Evolutionary conservation across 768 basidiomycete species (phyloP).

Genomic region (Boletus subparvulus): DNA sequence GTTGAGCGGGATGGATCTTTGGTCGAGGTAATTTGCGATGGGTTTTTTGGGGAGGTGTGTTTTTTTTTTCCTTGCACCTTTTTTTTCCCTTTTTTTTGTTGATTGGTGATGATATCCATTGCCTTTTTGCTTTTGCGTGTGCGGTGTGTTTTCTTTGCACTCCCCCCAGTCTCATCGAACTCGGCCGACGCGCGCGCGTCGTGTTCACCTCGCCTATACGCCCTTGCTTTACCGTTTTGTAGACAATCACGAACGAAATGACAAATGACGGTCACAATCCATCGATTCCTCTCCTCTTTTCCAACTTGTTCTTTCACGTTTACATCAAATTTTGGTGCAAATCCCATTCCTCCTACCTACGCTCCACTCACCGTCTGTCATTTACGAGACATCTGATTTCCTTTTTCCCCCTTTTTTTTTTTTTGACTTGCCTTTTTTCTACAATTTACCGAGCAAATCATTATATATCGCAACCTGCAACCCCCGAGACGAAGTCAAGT

Average conservation of each 20-base stretch:
- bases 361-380: constrained; percentile 5
- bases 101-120: constrained; percentile 15
- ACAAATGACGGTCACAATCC: constrained; percentile 2
- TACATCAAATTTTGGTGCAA: neutral
- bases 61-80: neutral
- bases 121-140: constrained; percentile 1
- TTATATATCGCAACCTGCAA: neutral
- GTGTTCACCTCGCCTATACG: neutral
- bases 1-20: constrained; percentile 67
- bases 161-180: neutral
- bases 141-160: neutral
- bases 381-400: constrained; percentile 23
- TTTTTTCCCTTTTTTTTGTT: neutral
- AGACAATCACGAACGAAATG: constrained; percentile 6
- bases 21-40: constrained; percentile 58
- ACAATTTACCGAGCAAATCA: constrained; percentile 4
- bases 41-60: constrained; percentile 1
- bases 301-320: no score
- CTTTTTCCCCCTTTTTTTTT: neutral
- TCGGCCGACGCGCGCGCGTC: no score
- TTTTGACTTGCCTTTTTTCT: neutral
- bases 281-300: neutral
- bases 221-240: neutral
- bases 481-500: no score
- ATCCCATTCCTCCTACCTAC: neutral